A percentile compares a stretch with the other conserved stretches of the same genome.
Conservation (phyloP, 2,329 filamentous ascomycete species). For the Aspergillus latus region DNA sequence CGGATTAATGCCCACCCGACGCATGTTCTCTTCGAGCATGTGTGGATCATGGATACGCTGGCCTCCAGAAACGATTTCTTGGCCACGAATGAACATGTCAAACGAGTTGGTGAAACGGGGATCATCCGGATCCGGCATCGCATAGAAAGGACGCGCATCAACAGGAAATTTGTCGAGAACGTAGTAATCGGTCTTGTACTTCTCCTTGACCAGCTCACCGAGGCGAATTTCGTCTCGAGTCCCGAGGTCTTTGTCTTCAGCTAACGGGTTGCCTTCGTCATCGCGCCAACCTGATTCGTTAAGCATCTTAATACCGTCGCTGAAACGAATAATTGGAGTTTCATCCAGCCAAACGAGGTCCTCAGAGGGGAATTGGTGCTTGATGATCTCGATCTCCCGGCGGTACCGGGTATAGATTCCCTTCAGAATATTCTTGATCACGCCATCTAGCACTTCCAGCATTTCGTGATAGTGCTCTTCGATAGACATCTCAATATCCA, state of each 20-base stretch:
- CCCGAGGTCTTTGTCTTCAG: conserved; percentile 74
- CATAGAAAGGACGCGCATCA: conserved; percentile 84
- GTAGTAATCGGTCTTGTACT: conserved; percentile 87
- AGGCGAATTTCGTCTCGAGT: conserved; percentile 86
- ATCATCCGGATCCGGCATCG: conserved; percentile 76
- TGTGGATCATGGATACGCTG: conserved; percentile 85
- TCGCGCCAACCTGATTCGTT: conserved; percentile 74
- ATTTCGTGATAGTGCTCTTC: conserved; percentile 88
- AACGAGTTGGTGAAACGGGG: conserved; percentile 82
- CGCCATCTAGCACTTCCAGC: conserved; percentile 71
- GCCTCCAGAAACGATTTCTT: conserved; percentile 88
- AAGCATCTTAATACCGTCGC: conserved; percentile 75
- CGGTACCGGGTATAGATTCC: conserved; percentile 68
- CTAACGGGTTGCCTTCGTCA: conserved; percentile 70
- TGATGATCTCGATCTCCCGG: conserved; percentile 74
- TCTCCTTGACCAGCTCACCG: conserved; percentile 79
- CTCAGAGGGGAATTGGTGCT: conserved; percentile 79
- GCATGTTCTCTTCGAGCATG: conserved; percentile 76
- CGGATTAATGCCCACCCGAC: conserved; percentile 70
- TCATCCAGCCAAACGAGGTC: conserved; percentile 85
- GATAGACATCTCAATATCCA: conserved; percentile 91
- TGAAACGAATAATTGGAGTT: conserved; percentile 78
- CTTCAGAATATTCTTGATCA: conserved; percentile 76
- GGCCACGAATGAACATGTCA: conserved; percentile 89
- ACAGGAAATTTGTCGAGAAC: conserved; percentile 90